phyloP scores from a whole-genome alignment of 768 basidiomycete species.

The Tylopilus balloui region DNA sequence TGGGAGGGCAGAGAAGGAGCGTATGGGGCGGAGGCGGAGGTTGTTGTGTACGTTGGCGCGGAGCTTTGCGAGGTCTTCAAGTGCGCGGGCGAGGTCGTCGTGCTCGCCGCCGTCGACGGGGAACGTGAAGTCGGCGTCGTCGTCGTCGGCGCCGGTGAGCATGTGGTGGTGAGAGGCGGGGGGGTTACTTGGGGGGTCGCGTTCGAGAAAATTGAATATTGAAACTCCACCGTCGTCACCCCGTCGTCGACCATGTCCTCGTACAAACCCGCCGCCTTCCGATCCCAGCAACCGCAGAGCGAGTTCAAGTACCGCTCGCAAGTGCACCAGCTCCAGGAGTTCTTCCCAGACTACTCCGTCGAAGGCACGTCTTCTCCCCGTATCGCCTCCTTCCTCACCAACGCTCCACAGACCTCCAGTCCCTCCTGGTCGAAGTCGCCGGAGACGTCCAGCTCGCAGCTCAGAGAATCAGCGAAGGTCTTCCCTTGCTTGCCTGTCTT shows the following conservation, averaged over 20 bases:
- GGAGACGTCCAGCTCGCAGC: constrained; percentile 71
- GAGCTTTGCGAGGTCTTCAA: constrained; percentile 63
- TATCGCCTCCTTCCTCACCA: constrained; percentile 20
- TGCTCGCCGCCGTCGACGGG: constrained; percentile 28
- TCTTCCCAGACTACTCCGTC: constrained; percentile 64
- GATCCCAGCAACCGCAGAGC: constrained; percentile 15
- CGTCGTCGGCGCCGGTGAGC: constrained; percentile 26
- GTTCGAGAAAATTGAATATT: constrained; percentile 18
- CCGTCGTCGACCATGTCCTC: constrained; percentile 29
- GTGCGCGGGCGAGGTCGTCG: constrained; percentile 61
- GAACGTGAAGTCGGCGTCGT: constrained; percentile 23
- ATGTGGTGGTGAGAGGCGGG: constrained; percentile 11
- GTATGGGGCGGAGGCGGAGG: constrained; percentile 72
- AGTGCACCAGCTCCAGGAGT: constrained; percentile 61
- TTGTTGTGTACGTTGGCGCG: constrained; percentile 73
- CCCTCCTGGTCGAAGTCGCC: constrained; percentile 58
- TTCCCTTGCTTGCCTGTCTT: not conserved
- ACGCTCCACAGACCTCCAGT: constrained; percentile 50
- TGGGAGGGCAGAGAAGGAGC: constrained; percentile 50
- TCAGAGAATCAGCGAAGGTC: constrained; percentile 74
- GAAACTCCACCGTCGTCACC: constrained; percentile 28
- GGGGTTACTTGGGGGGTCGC: constrained; percentile 21
- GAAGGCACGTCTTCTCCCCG: constrained; percentile 48
- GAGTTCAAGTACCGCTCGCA: constrained; percentile 48
- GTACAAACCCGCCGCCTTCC: constrained; percentile 31